Evolutionary conservation across 306 rosid genomes (phyloP), one percentile per base, ranked within the genome.

Genomic region (Sphenostylis stenocarpa): DNA sequence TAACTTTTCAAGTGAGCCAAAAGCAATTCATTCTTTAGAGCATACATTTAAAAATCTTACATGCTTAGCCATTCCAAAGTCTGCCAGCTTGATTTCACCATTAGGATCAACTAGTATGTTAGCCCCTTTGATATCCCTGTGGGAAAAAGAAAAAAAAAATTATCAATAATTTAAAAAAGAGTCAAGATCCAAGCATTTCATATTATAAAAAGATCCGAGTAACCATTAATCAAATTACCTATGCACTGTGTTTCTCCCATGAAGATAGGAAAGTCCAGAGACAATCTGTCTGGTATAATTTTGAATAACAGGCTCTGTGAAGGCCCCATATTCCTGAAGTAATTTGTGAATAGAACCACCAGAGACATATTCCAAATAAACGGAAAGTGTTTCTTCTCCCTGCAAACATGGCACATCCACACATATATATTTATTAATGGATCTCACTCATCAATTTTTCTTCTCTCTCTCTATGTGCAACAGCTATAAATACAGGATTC

Each of bases 21-120:
- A 52, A 80, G 73, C 34, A 77, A 60, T 39, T 49, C 31, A 15
- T 60, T 73, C 63, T 69, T 60, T 85, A 72, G 64, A 80, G 57
- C 66, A 21, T 34, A 55, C 21, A 51, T 51, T 57, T 43, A 26
- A 44, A 31, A 47, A 73, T 47, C 81, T 60, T 88, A 96, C 98
- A 81, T 88, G 98, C 81, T 92, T 96, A 48, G 99, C 99, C 99
- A 96, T 96, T 84, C 99, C 99, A 57, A 96, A 96, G 82, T 96
- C 99, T 7, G 96, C 99, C 86, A 96, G 80, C 93, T 96, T 96
- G 87, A 96, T 82, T 81, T 88, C 97, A 47, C 99, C 99, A 73
- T 88, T 96, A 65, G 99, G 97, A 84, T 85, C 98, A 47, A 96
- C 99, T 67, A 96, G 87, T 79, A 96, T 96, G 87, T 96, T 96